Evolutionary conservation across 768 basidiomycete genomes (phyloP).

Genomic region (Mycena filopes): DNA sequence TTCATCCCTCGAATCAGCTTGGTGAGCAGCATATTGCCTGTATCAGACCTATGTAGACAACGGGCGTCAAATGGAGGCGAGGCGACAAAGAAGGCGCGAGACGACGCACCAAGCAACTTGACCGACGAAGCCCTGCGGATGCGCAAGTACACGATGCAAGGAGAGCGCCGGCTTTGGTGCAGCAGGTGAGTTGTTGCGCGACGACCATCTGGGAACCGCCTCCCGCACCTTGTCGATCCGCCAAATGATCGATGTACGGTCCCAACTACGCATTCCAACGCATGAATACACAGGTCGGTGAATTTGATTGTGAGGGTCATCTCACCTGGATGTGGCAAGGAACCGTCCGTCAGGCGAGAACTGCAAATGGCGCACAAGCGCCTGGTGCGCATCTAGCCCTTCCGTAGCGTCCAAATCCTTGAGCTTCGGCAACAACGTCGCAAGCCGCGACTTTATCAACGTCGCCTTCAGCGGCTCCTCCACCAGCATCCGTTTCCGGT

Average conservation of each 20-base stretch:
- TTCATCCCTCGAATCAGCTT: constrained; percentile 74
- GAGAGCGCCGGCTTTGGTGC: constrained; percentile 62
- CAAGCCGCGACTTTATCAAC: constrained; percentile 61
- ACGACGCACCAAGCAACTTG: constrained; percentile 80
- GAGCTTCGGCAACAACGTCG: constrained; percentile 65
- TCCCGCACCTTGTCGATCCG: constrained; percentile 64
- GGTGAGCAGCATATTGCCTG: constrained; percentile 69
- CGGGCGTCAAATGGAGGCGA: constrained; percentile 1
- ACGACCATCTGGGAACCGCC: background rate
- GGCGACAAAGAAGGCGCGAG: background rate
- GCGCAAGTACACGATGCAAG: constrained; percentile 72
- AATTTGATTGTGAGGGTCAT: background rate
- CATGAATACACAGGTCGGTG: background rate
- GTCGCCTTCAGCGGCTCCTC: constrained; percentile 50
- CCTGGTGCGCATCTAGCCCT: constrained; percentile 71
- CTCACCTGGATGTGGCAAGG: constrained; percentile 76
- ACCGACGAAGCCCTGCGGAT: constrained; percentile 77
- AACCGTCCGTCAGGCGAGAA: constrained; percentile 83
- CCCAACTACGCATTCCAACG: constrained; percentile 67
- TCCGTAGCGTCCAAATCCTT: constrained; percentile 64
- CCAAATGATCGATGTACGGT: constrained; percentile 75
- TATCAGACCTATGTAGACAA: constrained; percentile 74
- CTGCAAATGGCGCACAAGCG: constrained; percentile 76
- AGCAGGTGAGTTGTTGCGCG: background rate
- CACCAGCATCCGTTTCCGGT: constrained; percentile 39